phyloP scores from a whole-genome alignment of 108 stramenopile species.

The Epithemia pelagica region DNA sequence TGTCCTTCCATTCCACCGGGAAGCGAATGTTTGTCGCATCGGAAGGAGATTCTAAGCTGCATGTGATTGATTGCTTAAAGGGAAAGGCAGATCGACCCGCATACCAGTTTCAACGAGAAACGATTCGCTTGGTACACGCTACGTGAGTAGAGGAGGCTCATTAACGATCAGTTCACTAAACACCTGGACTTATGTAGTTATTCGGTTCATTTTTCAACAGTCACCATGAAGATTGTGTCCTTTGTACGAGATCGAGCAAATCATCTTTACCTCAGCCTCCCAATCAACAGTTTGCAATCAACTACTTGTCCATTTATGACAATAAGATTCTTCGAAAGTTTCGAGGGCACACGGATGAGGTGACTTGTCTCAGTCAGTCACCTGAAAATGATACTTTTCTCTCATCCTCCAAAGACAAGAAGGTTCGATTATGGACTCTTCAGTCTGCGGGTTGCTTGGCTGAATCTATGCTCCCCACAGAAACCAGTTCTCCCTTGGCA shows the following conservation, averaged over 20 bases:
- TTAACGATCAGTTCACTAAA: too few species aligned
- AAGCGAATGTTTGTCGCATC: constrained; percentile 62
- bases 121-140: constrained; percentile 32
- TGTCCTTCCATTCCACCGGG: constrained; percentile 68
- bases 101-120: constrained; percentile 50
- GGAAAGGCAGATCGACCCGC: constrained; percentile 43
- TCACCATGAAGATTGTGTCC: constrained; percentile 67
- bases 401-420: constrained; percentile 51
- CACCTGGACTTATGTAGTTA: too few species aligned
- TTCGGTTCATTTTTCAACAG: too few species aligned
- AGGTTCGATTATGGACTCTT: constrained; percentile 71
- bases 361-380: constrained; percentile 52
- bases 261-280: constrained; percentile 11
- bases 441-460: constrained; percentile 58
- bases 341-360: constrained; percentile 54
- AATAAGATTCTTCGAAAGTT: constrained; percentile 81
- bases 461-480: constrained; percentile 50
- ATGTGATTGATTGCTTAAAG: constrained; percentile 50
- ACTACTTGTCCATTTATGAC: constrained; percentile 67
- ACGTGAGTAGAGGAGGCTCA: constrained; percentile 9
- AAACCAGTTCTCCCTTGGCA: constrained; percentile 35
- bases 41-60: constrained; percentile 47
- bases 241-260: constrained; percentile 34
- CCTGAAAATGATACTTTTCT: constrained; percentile 79
- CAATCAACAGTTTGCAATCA: constrained; percentile 25